A percentile compares a stretch with the other conserved stretches of the same genome.
Evolutionary conservation across 441 rosid species (phyloP).

Genomic region (Hura crepitans): DNA sequence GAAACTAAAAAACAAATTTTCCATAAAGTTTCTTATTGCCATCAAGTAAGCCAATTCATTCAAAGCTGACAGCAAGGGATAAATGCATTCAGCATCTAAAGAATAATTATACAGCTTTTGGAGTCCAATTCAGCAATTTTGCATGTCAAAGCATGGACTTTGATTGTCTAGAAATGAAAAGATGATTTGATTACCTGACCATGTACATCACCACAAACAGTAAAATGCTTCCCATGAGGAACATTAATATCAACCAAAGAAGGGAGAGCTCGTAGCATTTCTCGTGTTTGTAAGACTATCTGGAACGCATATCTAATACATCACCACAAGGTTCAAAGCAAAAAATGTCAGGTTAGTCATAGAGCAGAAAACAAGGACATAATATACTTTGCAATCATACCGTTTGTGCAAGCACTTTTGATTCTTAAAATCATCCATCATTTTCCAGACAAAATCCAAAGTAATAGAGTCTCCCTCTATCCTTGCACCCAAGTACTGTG

Average conservation of each 20-base stretch:
- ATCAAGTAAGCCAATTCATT: neutral
- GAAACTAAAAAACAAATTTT: neutral
- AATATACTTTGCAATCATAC: constrained; percentile 33
- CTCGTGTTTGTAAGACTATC: constrained; percentile 80
- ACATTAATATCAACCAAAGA: constrained; percentile 78
- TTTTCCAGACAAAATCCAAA: constrained; percentile 80
- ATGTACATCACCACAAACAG: constrained; percentile 98
- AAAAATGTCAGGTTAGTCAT: constrained; percentile 12
- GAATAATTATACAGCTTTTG: neutral
- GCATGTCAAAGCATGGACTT: constrained; percentile 6
- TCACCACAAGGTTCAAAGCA: constrained; percentile 13
- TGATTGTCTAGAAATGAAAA: constrained; percentile 9
- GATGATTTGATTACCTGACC: constrained; percentile 70
- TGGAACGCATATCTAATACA: constrained; percentile 83
- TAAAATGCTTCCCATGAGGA: constrained; percentile 66
- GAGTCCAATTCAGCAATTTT: constrained; percentile 1
- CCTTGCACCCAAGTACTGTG: constrained; percentile 85
- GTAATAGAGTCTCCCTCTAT: constrained; percentile 83
- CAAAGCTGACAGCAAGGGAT: neutral
- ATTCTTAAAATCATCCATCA: constrained; percentile 91
- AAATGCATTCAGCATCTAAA: constrained; percentile 3
- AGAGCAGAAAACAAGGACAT: constrained; percentile 16
- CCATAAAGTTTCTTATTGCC: neutral
- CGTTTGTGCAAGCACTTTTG: constrained; percentile 83
- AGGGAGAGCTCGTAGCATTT: constrained; percentile 65